phyloP scores from a whole-genome alignment of 1,284 basidiomycete species.

The Leccinum subrobustum region DNA sequence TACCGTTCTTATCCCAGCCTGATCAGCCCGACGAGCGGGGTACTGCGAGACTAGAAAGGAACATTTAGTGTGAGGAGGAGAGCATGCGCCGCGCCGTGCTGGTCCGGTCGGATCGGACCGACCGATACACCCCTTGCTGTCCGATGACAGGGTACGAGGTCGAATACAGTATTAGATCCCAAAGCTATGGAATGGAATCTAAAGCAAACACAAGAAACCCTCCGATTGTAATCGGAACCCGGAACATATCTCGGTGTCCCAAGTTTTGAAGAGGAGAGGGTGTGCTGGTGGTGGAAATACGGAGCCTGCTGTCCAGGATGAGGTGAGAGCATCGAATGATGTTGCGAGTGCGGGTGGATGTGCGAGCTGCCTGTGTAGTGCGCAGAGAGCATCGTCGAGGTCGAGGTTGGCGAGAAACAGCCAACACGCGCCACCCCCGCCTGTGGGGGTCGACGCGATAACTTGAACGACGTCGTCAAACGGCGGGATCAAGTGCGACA shows the following conservation, averaged over 20 bases:
- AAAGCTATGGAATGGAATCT: too few relatives aligned
- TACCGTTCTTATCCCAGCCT: not conserved
- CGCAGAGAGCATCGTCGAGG: conserved; percentile 27
- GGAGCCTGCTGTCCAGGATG: conserved; percentile 24
- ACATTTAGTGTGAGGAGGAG: too few relatives aligned
- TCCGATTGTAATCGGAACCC: too few relatives aligned
- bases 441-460: conserved; percentile 25
- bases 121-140: too few relatives aligned
- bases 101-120: too few relatives aligned
- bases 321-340: conserved; percentile 10
- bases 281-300: conserved; percentile 28
- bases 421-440: conserved; percentile 11
- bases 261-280: conserved; percentile 20
- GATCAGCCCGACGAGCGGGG: too few relatives aligned
- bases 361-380: conserved; percentile 27
- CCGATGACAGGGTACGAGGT: too few relatives aligned
- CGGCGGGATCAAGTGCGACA: conserved; percentile 79
- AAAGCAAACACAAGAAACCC: too few relatives aligned
- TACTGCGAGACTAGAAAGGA: too few relatives aligned
- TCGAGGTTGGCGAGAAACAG: not conserved
- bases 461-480: conserved; percentile 29
- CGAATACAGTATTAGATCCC: too few relatives aligned
- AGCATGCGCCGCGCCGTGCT: too few relatives aligned
- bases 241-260: too few relatives aligned
- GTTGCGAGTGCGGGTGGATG: conserved; percentile 17